Percentiles rank a stretch among this genome's conserved stretches.
Conservation (phyloP, 2,329 filamentous ascomycete genomes). For the Trichoderma hamatum region DNA sequence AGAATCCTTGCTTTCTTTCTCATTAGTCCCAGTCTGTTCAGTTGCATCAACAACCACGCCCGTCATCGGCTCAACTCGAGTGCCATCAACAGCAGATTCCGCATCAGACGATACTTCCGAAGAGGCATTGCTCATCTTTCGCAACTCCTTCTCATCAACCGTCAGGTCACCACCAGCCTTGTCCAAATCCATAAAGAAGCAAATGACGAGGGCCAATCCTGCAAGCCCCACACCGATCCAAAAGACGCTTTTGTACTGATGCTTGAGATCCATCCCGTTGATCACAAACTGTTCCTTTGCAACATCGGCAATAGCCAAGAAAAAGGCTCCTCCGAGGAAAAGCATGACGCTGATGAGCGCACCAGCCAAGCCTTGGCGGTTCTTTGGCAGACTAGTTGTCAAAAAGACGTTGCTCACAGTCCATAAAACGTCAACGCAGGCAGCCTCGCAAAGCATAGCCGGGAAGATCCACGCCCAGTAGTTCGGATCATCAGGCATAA, state of each 20-base stretch:
- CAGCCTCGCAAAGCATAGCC: constrained; percentile 60
- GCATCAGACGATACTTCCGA: constrained; percentile 18
- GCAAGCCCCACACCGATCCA: constrained; percentile 62
- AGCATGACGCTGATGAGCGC: constrained; percentile 65
- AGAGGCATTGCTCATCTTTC: constrained; percentile 22
- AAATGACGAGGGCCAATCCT: constrained; percentile 49
- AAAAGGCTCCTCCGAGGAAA: constrained; percentile 65
- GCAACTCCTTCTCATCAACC: constrained; percentile 29
- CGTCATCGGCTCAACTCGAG: constrained; percentile 17
- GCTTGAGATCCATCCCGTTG: constrained; percentile 44
- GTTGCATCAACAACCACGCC: constrained; percentile 17
- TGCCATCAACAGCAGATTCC: neutral
- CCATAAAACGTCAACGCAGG: constrained; percentile 68
- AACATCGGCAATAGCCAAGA: constrained; percentile 66
- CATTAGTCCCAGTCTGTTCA: neutral
- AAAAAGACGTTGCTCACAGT: constrained; percentile 70
- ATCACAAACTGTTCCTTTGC: constrained; percentile 47
- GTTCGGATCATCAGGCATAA: constrained; percentile 55
- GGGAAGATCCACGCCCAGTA: constrained; percentile 70
- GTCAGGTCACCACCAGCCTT: constrained; percentile 33
- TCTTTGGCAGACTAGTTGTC: constrained; percentile 61
- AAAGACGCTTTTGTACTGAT: constrained; percentile 63
- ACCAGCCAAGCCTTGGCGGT: constrained; percentile 65
- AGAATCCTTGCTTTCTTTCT: neutral
- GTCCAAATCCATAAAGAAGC: constrained; percentile 34